These are phyloP conservation scores for Plasmodium malariae DNA, from an alignment of 169 alveolate genomes.

Conservation along the genomic window DNA sequence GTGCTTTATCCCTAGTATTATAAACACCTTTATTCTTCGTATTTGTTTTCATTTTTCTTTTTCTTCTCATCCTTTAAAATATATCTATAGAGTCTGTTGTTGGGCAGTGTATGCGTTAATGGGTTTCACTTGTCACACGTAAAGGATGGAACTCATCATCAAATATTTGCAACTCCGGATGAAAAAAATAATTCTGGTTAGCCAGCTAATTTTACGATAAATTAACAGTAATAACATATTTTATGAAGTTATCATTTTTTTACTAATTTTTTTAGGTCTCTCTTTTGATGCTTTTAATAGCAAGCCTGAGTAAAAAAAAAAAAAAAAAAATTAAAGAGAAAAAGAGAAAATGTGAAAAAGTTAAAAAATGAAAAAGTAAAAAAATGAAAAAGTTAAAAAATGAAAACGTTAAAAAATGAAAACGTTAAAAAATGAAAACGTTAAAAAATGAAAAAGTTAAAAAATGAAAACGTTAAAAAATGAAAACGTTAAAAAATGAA, in stretches of 20 bases:
- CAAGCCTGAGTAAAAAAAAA: conserved; percentile 39
- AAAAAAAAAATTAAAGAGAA: background rate
- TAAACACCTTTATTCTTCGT: too few relatives aligned
- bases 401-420: too few relatives aligned
- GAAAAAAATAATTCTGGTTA: conserved; percentile 66
- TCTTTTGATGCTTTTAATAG: conserved; percentile 59
- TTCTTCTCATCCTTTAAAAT: background rate
- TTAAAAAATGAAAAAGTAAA: too few relatives aligned
- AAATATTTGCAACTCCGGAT: conserved; percentile 23
- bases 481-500: too few relatives aligned
- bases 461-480: too few relatives aligned
- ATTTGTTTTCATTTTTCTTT: conserved; percentile 7
- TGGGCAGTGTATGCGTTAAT: conserved; percentile 66
- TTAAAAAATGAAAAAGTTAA: too few relatives aligned
- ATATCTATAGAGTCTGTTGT: background rate
- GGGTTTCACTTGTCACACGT: conserved; percentile 35
- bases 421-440: too few relatives aligned
- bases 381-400: too few relatives aligned
- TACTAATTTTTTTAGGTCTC: conserved; percentile 33
- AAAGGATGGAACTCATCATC: conserved; percentile 21
- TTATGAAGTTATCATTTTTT: background rate
- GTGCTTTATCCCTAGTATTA: too few relatives aligned
- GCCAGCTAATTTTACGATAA: background rate
- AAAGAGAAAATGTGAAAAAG: too few relatives aligned
- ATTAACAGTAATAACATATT: background rate